These are phyloP conservation scores for Zygosaccharomyces rouxii DNA, from an alignment of 805 yeast species.

Conservation along the genomic window DNA sequence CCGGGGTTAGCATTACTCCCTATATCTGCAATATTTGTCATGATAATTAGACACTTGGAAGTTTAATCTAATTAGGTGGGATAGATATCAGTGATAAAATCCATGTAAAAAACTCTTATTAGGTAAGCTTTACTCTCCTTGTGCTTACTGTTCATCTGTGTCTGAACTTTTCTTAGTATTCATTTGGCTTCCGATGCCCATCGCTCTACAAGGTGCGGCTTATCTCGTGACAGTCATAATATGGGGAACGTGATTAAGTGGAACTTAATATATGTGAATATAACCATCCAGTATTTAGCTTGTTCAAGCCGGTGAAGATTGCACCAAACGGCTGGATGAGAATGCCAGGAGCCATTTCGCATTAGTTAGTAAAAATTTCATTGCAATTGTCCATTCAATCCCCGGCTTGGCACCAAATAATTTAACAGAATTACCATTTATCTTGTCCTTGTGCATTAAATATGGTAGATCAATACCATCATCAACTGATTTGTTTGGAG, in stretches of 20 bases:
- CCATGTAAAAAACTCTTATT: background rate
- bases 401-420: slow-evolving; percentile 59
- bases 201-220: background rate
- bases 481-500: background rate
- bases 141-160: background rate
- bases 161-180: background rate
- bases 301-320: background rate
- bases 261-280: background rate
- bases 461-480: slow-evolving; percentile 58
- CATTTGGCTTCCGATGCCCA: background rate
- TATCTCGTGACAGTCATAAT: slow-evolving; percentile 2
- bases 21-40: background rate
- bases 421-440: slow-evolving; percentile 74
- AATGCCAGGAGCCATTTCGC: slow-evolving; percentile 81
- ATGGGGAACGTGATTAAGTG: background rate
- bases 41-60: background rate
- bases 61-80: background rate
- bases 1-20: background rate
- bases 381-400: slow-evolving; percentile 86
- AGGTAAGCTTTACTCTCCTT: background rate
- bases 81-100: background rate
- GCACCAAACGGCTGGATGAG: slow-evolving; percentile 44
- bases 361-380: slow-evolving; percentile 74
- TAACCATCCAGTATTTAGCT: background rate
- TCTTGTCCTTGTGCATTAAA: slow-evolving; percentile 59